phyloP scores from a whole-genome alignment of 495 filamentous ascomycete genomes.

The Hypoxylon perforatum region DNA sequence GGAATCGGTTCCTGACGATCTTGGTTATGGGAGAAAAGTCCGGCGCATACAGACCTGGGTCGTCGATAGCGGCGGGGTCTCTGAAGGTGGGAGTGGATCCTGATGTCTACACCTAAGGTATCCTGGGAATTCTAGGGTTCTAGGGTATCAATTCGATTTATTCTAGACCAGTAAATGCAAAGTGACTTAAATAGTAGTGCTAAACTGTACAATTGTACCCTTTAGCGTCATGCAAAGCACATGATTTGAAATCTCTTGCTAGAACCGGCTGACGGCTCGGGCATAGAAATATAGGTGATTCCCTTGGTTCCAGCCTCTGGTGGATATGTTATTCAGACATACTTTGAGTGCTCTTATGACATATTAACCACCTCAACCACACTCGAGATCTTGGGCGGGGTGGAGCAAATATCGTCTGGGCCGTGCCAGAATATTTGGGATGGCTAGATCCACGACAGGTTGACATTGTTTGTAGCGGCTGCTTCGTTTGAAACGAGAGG shows the following conservation, averaged over 20 bases:
- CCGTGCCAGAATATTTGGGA: slow-evolving; percentile 13
- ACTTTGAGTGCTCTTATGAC: too few relatives aligned
- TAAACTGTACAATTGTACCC: slow-evolving; percentile 9
- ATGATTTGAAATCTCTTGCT: slow-evolving; percentile 10
- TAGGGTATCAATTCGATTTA: background rate
- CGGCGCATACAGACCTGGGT: background rate
- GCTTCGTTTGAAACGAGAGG: slow-evolving; percentile 28
- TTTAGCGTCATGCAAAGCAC: slow-evolving; percentile 27
- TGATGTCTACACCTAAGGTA: slow-evolving; percentile 7
- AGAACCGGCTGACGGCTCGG: slow-evolving; percentile 7
- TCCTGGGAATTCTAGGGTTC: slow-evolving; percentile 9
- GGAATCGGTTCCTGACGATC: slow-evolving; percentile 11
- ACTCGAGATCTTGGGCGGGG: slow-evolving; percentile 20
- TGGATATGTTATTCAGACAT: slow-evolving; percentile 13
- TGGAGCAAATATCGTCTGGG: slow-evolving; percentile 16
- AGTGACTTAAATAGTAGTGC: background rate
- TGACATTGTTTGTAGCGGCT: slow-evolving; percentile 31
- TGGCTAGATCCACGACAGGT: slow-evolving; percentile 34
- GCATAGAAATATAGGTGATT: slow-evolving; percentile 15
- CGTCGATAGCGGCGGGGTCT: background rate
- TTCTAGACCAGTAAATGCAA: background rate
- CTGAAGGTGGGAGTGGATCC: background rate
- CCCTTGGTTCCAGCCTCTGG: slow-evolving; percentile 23
- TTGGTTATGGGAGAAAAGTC: background rate
- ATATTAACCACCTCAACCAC: slow-evolving; percentile 16